Evolutionary conservation across 2,329 filamentous ascomycete genomes (phyloP), one percentile per base, ranked within the genome.

Genomic region (Talaromyces sp.): DNA sequence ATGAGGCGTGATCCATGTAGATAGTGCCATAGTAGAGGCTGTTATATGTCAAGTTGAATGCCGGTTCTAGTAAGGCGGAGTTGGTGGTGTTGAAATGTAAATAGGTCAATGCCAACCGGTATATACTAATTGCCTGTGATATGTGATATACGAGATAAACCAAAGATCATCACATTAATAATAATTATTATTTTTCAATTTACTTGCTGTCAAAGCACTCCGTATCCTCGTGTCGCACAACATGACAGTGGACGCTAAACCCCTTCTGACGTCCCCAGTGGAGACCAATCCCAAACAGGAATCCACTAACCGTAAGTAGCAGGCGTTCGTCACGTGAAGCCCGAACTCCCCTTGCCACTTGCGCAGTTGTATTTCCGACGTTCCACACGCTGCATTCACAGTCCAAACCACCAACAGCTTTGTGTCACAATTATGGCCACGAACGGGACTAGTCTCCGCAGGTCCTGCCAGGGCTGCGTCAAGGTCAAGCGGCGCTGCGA

Each of bases 401-500:
- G 4, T 19, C 13, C 21, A 46, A 35, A 46, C 43, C 41, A 46
- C 43, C 43, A 46, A 46, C 43, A 46, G 41, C 17, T 19, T 35
- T 11, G 14, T 13, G 32, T 6, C 32, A 11, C 8, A 17, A 49
- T 26, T 14, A 59, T 59, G 60, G 41, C 56, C 29, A 58, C 64
- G 43, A 57, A 32, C 49, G 58, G 64, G 32, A 63, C 59, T 50
- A 69, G 64, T n/a, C 62, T 70, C 19, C 69, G 68, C 55, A 64
- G 70, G 55, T 70, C 68, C 35, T 71, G 70, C 51, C 64, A 68
- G 62, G 63, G 67, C 31, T 71, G 70, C 58, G 64, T 65, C 8
- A 66, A 65, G 27, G 65, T 64, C 35, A 71, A 71, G 59, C 66
- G 70, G 10, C 67, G 70, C 17, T 71, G 70, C 43, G 70, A 71